Base-by-base conservation (phyloP, 768 basidiomycete genomes). In the Lanmaoa rubissima region DNA sequence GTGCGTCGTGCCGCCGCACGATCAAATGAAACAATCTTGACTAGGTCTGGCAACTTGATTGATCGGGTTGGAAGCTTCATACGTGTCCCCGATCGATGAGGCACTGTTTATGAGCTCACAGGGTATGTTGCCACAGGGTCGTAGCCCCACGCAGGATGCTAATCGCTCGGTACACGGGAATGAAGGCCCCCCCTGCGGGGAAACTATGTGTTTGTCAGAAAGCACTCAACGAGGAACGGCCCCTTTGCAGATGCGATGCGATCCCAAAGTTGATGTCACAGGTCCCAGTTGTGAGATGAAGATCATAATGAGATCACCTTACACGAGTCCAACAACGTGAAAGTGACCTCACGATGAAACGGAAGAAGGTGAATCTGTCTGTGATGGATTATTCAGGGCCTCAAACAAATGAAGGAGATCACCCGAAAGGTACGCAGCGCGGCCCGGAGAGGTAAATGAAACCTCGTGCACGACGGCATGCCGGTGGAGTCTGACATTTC, bases 401-500 rank as follows among this genome's bases (percentile, higher is more conserved):
- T 39, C 43, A 13, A 42, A 46, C 35, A 32, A 31, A 48, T 57
- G 51, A 21, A 8, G 19, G 26, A 44, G 54, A 61, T 57, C 50
- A 57, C 47, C 54, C 50, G 43, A 44, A 14, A 64, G 60, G 48
- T 7, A 61, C 62, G 28, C 54, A 54, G 36, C 52, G 38, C 63
- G 61, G 65, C 55, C 65, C 58, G 59, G 21, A 51, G 56, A 51
- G 50, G 57, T 51, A 56, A 57, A 58, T 65, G 43, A 55, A 57
- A 59, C 51, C 63, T 65, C 64, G 64, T 65, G 63, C 60, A 49
- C 49, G 38, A 42, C 56, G 36, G 47, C 57, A 61, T 56, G 60
- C 45, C 50, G 46, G 48, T 63, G 61, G 58, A 49, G 61, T 59
- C 13, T 43, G 31, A 31, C 39, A 40, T 46, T 50, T 24, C 21